Conservation (phyloP, 352 stramenopile genomes). For the Phytophthora lateralis region DNA sequence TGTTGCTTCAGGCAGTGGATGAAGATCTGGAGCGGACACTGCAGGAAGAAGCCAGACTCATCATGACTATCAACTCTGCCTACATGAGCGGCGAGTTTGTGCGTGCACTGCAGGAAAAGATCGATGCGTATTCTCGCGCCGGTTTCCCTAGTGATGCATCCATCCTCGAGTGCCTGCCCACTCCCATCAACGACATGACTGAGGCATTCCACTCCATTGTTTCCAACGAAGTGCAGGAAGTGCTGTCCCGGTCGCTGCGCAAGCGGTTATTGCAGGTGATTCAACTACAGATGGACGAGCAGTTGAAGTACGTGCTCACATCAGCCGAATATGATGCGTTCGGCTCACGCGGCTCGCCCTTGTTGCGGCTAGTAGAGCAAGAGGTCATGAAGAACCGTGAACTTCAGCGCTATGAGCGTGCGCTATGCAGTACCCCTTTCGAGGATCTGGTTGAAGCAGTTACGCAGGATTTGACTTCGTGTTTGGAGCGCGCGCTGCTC, state of each 20-base stretch:
- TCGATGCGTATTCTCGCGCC: conserved; percentile 51
- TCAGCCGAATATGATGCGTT: conserved; percentile 69
- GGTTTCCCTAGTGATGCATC: conserved; percentile 59
- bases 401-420: conserved; percentile 62
- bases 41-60: conserved; percentile 77
- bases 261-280: conserved; percentile 52
- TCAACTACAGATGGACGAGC: conserved; percentile 49
- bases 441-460: conserved; percentile 71
- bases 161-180: conserved; percentile 78
- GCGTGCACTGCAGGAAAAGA: conserved; percentile 57
- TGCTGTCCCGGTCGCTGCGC: conserved; percentile 56
- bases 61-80: conserved; percentile 90
- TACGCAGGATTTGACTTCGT: conserved; percentile 60
- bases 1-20: conserved; percentile 80
- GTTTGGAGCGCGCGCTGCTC: conserved; percentile 60
- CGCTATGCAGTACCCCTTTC: conserved; percentile 65
- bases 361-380: conserved; percentile 66
- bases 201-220: conserved; percentile 78
- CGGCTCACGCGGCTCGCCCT: conserved; percentile 61
- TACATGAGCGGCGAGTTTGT: conserved; percentile 84
- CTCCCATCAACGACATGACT: conserved; percentile 68
- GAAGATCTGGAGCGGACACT: conserved; percentile 65
- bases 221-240: conserved; percentile 69
- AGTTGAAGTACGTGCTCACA: conserved; percentile 72
- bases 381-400: conserved; percentile 75